These are phyloP conservation scores for Elongisporangium undulatum DNA, from an alignment of 352 stramenopile species.

Conservation along the genomic window DNA sequence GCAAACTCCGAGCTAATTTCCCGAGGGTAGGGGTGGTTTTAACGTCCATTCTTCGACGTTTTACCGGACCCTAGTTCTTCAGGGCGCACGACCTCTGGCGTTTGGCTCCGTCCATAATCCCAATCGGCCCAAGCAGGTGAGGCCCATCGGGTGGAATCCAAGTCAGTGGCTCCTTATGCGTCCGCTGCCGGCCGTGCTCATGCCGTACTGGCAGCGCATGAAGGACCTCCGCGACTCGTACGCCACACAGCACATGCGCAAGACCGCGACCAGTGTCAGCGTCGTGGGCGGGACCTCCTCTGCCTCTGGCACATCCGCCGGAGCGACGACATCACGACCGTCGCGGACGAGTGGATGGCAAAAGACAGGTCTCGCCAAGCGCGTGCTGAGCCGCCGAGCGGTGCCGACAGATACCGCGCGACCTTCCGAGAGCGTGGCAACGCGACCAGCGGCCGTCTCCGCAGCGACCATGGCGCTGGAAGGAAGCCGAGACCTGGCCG, in stretches of 20 bases:
- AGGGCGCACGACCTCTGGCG: not conserved
- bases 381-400: not conserved
- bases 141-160: not conserved
- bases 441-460: slow-evolving; percentile 2
- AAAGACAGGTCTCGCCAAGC: not conserved
- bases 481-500: slow-evolving; percentile 18
- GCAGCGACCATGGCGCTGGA: slow-evolving; percentile 20
- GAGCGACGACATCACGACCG: not conserved
- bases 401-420: not conserved
- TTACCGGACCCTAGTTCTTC: not conserved
- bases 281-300: not conserved
- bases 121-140: not conserved
- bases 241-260: not conserved
- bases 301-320: not conserved
- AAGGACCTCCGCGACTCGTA: not conserved
- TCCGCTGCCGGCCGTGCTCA: not conserved
- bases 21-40: not conserved
- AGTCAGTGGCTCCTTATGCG: too few relatives aligned
- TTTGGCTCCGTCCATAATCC: not conserved
- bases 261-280: not conserved
- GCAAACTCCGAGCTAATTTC: not conserved
- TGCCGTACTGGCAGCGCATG: not conserved
- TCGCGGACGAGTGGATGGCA: not conserved
- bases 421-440: not conserved
- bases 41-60: not conserved